Percentiles rank a stretch among this genome's conserved stretches.
These are phyloP conservation scores for Choanephora cucurbitarum DNA, from an alignment of 371 early-diverging fungal species.

Conservation along the genomic window DNA sequence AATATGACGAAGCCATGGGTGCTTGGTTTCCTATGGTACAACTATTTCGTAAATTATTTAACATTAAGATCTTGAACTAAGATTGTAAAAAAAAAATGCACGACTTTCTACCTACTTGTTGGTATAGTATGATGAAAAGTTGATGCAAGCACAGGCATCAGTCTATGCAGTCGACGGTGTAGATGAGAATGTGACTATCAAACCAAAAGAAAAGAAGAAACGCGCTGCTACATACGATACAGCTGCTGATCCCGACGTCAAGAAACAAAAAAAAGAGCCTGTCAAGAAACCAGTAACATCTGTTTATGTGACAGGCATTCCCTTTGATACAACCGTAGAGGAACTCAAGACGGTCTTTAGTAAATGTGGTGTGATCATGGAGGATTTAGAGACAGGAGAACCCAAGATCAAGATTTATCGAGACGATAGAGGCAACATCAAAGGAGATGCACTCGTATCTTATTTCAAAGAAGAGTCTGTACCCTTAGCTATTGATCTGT, in stretches of 20 bases:
- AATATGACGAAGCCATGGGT: slow-evolving; percentile 75
- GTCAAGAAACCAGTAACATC: slow-evolving; percentile 66
- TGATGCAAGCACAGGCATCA: slow-evolving; percentile 81
- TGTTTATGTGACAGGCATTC: slow-evolving; percentile 88
- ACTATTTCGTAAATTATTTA: neutral
- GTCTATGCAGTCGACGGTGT: slow-evolving; percentile 71
- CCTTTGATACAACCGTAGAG: slow-evolving; percentile 75
- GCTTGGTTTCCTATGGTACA: slow-evolving; percentile 93
- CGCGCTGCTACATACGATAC: slow-evolving; percentile 33
- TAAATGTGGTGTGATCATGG: slow-evolving; percentile 91
- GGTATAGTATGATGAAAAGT: slow-evolving; percentile 69
- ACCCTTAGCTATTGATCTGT: slow-evolving; percentile 74
- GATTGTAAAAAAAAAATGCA: too few relatives aligned
- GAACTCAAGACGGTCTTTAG: slow-evolving; percentile 80
- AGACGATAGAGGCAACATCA: slow-evolving; percentile 64
- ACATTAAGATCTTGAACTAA: neutral
- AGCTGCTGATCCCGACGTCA: slow-evolving; percentile 24
- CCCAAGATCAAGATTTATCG: slow-evolving; percentile 92
- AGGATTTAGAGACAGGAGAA: slow-evolving; percentile 71
- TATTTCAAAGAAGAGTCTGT: slow-evolving; percentile 92
- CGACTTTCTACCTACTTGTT: neutral
- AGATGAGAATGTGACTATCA: slow-evolving; percentile 42
- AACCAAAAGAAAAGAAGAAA: slow-evolving; percentile 40
- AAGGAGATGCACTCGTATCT: slow-evolving; percentile 91
- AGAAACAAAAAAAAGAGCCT: slow-evolving; percentile 57